Percentiles rank a stretch among this genome's conserved stretches.
Conservation (phyloP, 495 filamentous ascomycete genomes). For the Neurospora cerealis region DNA sequence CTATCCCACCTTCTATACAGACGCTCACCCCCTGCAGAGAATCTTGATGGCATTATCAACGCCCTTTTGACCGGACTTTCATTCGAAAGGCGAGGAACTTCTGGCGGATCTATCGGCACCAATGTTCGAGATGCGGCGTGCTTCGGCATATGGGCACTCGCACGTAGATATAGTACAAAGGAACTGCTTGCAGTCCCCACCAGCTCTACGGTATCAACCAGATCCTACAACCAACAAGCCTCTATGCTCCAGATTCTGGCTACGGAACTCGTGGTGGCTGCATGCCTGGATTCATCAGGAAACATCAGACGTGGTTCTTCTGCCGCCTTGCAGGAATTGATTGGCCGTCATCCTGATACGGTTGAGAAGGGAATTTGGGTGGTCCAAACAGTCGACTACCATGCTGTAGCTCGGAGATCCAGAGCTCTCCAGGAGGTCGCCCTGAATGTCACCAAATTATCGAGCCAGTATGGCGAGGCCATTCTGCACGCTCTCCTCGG, state of each 20-base stretch:
- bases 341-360: slow-evolving; percentile 82
- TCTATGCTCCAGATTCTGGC: slow-evolving; percentile 69
- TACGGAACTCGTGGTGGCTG: slow-evolving; percentile 66
- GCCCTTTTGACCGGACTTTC: slow-evolving; percentile 62
- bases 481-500: slow-evolving; percentile 61
- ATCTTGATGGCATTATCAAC: slow-evolving; percentile 59
- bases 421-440: slow-evolving; percentile 72
- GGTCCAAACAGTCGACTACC: slow-evolving; percentile 86
- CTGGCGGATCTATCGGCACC: slow-evolving; percentile 72
- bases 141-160: slow-evolving; percentile 90
- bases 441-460: slow-evolving; percentile 51
- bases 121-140: slow-evolving; percentile 96
- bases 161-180: slow-evolving; percentile 71
- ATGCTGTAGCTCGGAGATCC: slow-evolving; percentile 78
- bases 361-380: slow-evolving; percentile 71
- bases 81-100: slow-evolving; percentile 76
- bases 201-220: slow-evolving; percentile 18
- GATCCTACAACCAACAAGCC: slow-evolving; percentile 18
- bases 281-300: slow-evolving; percentile 79
- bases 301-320: slow-evolving; percentile 90
- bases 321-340: slow-evolving; percentile 86
- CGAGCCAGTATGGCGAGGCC: slow-evolving; percentile 57
- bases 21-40: slow-evolving; percentile 54
- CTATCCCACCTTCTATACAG: slow-evolving; percentile 77
- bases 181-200: slow-evolving; percentile 59